Percentiles rank a stretch among this genome's conserved stretches.
These are phyloP conservation scores for Fagopyrum esculentum DNA, from an alignment of 148 eudicot species.

Conservation along the genomic window DNA sequence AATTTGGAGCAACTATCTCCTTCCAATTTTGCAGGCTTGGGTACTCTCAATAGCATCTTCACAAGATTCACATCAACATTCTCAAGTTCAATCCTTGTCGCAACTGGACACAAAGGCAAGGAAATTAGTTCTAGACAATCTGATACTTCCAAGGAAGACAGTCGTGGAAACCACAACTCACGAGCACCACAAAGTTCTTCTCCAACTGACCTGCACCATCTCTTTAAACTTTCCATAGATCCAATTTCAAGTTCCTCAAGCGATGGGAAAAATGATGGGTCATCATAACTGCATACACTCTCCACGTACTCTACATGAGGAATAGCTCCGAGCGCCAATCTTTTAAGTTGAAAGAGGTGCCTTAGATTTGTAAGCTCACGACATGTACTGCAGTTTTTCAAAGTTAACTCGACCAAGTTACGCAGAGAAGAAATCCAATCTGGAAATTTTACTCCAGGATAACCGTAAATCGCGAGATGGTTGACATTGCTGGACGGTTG, in stretches of 20 bases:
- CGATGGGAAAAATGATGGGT: not conserved
- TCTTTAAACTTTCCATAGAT: conserved; percentile 18
- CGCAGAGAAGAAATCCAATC: not conserved
- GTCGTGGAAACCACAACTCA: conserved; percentile 11
- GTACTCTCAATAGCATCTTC: not conserved
- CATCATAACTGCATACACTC: not conserved
- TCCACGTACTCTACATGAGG: not conserved
- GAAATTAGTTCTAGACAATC: conserved; percentile 10
- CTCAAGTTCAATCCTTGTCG: not conserved
- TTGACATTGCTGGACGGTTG: too few relatives aligned
- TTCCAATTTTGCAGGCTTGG: too few relatives aligned
- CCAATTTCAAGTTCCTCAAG: too few relatives aligned
- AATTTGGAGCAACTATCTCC: not conserved
- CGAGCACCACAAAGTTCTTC: not conserved
- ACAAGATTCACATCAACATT: not conserved
- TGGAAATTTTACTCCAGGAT: too few relatives aligned
- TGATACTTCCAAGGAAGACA: not conserved
- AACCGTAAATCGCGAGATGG: too few relatives aligned
- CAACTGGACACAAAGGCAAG: conserved; percentile 14
- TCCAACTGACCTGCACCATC: conserved; percentile 21
- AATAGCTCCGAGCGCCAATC: not conserved
- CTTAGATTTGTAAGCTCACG: conserved; percentile 2
- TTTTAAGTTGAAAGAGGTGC: not conserved
- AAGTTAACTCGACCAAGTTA: not conserved
- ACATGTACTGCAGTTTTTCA: not conserved